Percentiles rank a stretch among this genome's conserved stretches.
phyloP scores from a whole-genome alignment of 106 monocot species.

The Allium fistulosum region DNA sequence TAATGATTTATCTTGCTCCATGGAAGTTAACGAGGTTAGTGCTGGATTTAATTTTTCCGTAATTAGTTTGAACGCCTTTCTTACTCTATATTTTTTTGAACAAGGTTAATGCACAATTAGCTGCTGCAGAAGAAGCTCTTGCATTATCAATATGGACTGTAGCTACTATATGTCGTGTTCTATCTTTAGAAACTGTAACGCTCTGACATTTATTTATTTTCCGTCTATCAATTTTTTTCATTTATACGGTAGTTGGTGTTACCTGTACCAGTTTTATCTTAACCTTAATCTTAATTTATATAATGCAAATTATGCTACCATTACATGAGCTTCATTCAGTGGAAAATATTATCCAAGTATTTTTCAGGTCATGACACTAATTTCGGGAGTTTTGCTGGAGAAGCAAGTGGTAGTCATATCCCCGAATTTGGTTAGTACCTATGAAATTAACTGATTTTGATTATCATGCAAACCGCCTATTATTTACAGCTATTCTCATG shows the following conservation, averaged over 20 bases:
- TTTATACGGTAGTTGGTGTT: too few species aligned
- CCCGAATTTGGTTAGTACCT: conserved; percentile 68
- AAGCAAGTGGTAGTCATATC: conserved; percentile 82
- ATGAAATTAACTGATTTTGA: not conserved
- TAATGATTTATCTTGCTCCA: conserved; percentile 21
- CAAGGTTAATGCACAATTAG: conserved; percentile 73
- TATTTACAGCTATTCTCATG: conserved; percentile 12
- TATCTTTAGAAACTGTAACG: conserved; percentile 94
- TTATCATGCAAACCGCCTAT: not conserved
- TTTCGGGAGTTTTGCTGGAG: conserved; percentile 80
- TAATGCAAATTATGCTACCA: too few species aligned
- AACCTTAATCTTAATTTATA: too few species aligned
- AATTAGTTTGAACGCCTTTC: conserved; percentile 21
- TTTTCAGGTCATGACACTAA: conserved; percentile 76
- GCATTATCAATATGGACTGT: conserved; percentile 86
- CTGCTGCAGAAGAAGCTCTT: conserved; percentile 91
- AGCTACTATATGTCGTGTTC: conserved; percentile 74
- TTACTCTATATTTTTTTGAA: not conserved
- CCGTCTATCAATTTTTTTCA: too few species aligned
- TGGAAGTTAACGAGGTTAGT: conserved; percentile 62
- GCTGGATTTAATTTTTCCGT: conserved; percentile 50
- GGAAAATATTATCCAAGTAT: not conserved
- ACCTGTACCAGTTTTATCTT: too few species aligned
- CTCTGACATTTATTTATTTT: not conserved
- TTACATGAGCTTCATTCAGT: too few species aligned